Evolutionary conservation across 208 protist genomes (phyloP).

Genomic region (Wallacemonas collosoma): DNA sequence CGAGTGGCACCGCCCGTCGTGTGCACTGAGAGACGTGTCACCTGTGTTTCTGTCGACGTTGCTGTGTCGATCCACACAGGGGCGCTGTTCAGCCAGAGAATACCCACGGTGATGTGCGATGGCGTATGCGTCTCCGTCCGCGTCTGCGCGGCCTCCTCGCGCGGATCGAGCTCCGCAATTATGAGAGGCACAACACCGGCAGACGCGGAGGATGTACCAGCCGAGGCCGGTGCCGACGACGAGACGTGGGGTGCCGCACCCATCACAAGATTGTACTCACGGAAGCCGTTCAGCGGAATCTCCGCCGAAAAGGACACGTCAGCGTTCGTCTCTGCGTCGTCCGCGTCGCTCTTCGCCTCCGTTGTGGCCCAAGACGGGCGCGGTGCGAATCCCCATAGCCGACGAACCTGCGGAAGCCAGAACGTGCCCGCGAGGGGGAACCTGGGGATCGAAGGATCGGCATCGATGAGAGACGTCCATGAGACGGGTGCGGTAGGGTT

Average conservation of each 20-base stretch:
- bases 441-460: background rate
- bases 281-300: constrained; percentile 18
- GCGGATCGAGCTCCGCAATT: constrained; percentile 13
- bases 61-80: constrained; percentile 13
- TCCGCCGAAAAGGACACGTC: constrained; percentile 1
- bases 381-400: constrained; percentile 13
- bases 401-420: background rate
- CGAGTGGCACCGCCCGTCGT: constrained; percentile 92
- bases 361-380: background rate
- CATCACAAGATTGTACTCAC: background rate
- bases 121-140: background rate
- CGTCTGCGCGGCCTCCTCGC: too few species aligned
- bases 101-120: constrained; percentile 21
- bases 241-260: background rate
- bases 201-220: background rate
- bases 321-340: background rate
- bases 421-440: constrained; percentile 18
- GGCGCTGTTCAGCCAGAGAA: constrained; percentile 38
- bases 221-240: background rate
- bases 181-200: constrained; percentile 22
- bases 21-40: constrained; percentile 64
- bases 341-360: background rate
- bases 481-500: too few species aligned
- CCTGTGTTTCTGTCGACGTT: background rate
- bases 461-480: background rate